Evolutionary conservation across 768 basidiomycete genomes (phyloP), one percentile per base, ranked within the genome.

Genomic region (Royoungia palumana): DNA sequence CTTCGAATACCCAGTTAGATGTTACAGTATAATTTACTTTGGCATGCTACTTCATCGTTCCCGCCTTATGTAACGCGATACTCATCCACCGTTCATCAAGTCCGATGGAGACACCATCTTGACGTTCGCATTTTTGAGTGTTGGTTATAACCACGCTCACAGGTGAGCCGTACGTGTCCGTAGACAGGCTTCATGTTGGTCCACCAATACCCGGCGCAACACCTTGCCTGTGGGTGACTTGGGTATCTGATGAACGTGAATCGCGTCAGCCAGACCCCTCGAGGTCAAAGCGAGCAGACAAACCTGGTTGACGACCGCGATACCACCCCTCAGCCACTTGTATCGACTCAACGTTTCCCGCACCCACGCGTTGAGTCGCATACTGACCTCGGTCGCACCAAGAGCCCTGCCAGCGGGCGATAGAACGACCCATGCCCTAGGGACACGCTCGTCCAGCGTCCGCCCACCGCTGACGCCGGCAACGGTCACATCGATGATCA

Each of bases 371-470:
- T 86, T 76, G 4, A 92, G 68, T 44, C 70, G 74, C 41, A 69
- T 64, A 4, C 76, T 58, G 7, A 74, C 76, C 34, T 61, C 57
- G 8, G 55, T 46, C 28, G 63, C 63, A 9, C 85, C 84, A 5
- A 72, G 57, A 37, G 67, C 70, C 58, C 73, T 76, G 7, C 89
- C 89, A 1, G 61, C 59, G 0, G 68, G 53, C 47, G 81, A 85
- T 7, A 90, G 67, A 0, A 89, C 85, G 36, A 91, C 58, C 89
- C 89, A 91, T 2, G 89, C 89, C 2, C 82, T 78, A 0, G 89
- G 88, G 2, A 85, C 73, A 57, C 81, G 82, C 68, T 90, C 89
- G 58, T 89, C 86, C 0, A 73, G 71, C 0, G 83, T 83, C 3
- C 83, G 81, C 0, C 82, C 85, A 25, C 86, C 86, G 19, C 72